Evolutionary conservation across 345 rosid species (phyloP), one percentile per base, ranked within the genome.

Genomic region (Limnanthes douglasii): DNA sequence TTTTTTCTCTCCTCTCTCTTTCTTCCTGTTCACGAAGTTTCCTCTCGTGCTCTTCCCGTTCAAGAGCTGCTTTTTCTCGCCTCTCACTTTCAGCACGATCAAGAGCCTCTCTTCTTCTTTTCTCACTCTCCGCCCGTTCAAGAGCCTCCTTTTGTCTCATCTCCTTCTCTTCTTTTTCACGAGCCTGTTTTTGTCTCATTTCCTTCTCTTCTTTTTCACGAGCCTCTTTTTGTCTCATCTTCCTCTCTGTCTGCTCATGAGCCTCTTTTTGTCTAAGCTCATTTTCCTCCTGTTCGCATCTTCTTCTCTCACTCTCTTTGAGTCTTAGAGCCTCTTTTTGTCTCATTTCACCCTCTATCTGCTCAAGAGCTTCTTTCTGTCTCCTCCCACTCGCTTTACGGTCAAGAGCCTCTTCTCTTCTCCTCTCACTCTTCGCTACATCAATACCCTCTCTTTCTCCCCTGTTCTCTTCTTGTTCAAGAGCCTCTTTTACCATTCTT

Each of bases 1-100:
- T 73, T 46, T 41, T 65, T 21, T 59, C 22, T 41, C 60, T 66
- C 39, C 51, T 64, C 54, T 66, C 69, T 2, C 44, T 45, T 39
- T 62, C 70, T 45, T 60, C 65, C 37, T 11, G 54, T 30, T 67
- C 70, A 26, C 46, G 60, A 28, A 26, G 23, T 49, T 40, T 66
- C 45, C 39, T 56, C 42, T 63, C 70, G 3, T 41, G 37, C n/a
- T n/a, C n/a, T n/a, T n/a, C n/a, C n/a, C n/a, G n/a, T n/a, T 60
- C 53, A 39, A 19, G 21, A 31, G 60, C 60, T 57, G 66, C 68
- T 21, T 45, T 59, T 14, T 19, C 28, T 41, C 50, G 58, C 44
- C 42, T 28, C 43, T 65, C 69, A 2, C 26, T 39, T 19, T 60
- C 71, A 16, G 46, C 48, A 53, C 28, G 54, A 15, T 54, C 51